Evolutionary conservation across 1,139 yeast species (phyloP), one percentile per base, ranked within the genome.

Genomic region (Kodamaea ohmeri): DNA sequence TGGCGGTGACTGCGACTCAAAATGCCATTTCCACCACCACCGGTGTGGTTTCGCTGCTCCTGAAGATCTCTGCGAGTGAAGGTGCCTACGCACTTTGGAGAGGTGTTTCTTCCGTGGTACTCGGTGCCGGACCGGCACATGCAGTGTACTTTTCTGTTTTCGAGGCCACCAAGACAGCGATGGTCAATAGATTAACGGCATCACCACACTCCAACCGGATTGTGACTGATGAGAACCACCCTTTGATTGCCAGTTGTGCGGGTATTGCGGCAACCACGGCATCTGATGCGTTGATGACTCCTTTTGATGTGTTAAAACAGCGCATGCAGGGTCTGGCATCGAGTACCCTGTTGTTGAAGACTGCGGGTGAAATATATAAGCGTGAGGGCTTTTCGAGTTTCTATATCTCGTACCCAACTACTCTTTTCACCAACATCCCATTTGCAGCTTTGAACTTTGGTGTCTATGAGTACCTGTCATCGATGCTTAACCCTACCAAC

Each of bases 111-210:
- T 86, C 96, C 1, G 96, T 94, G 47, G 80, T 90, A 8, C 59
- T 92, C 46, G 99, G 99, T 31, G 97, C 99, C n/a, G 99, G 98
- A 4, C 99, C 99, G 2, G 97, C 98, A 7, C 99, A 92, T 65
- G 98, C 98, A 1, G 86, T 94, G 12, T 94, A 94, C 64, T 92
- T 90, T 62, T 84, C 92, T n/a, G 96, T 95, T 6, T 94, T 90
- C 63, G 99, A 92, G 63, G 75, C 82, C 34, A 76, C 92, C 43
- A 90, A 90, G 60, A 79, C 85, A 20, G 56, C 63, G 57, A 40
- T 71, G 72, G 63, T 77, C 55, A 67, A 68, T 49, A 57, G 56
- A 24, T 54, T 68, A 37, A 66, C 73, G 19, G 53, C 53, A 32
- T 48, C 62, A 9, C 56, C 58, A 12, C 58, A 53, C 34, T 51